Percentiles rank a stretch among this genome's conserved stretches.
phyloP scores from a whole-genome alignment of 768 basidiomycete species.

The Vararia minispora region DNA sequence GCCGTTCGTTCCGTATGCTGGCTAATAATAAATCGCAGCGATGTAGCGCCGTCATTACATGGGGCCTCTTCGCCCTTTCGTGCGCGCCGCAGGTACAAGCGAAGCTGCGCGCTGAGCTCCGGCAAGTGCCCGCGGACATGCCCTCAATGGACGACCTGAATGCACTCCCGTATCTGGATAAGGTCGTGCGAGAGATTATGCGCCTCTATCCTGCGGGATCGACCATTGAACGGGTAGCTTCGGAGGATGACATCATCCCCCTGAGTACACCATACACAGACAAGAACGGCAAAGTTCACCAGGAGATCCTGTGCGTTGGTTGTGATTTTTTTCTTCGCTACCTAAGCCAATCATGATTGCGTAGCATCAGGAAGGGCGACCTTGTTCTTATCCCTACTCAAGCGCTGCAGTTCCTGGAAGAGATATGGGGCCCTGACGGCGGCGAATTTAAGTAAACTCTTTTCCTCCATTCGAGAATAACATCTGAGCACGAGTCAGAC shows the following conservation, averaged over 20 bases:
- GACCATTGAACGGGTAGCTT: constrained; percentile 15
- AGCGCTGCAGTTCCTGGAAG: constrained; percentile 16
- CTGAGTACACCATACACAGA: constrained; percentile 16
- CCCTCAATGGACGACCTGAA: constrained; percentile 22
- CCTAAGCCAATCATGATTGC: background rate
- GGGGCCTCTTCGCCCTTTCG: constrained; percentile 24
- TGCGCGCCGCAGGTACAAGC: constrained; percentile 22
- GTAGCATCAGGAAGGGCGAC: constrained; percentile 12
- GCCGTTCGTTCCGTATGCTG: background rate
- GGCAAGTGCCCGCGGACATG: constrained; percentile 12
- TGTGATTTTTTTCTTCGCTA: too few species aligned
- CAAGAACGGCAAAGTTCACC: constrained; percentile 6
- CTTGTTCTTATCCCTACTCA: constrained; percentile 16
- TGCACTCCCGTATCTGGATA: constrained; percentile 22
- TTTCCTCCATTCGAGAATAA: background rate
- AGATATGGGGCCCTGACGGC: constrained; percentile 24
- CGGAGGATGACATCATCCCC: constrained; percentile 21
- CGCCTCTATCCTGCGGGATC: constrained; percentile 19
- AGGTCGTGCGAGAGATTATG: constrained; percentile 18
- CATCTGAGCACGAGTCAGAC: background rate
- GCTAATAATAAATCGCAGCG: too few species aligned
- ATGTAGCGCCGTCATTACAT: constrained; percentile 15
- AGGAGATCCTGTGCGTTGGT: constrained; percentile 10
- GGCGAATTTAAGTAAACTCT: constrained; percentile 17
- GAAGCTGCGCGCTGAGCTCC: constrained; percentile 24